Evolutionary conservation across 1,139 yeast species (phyloP), one percentile per base, ranked within the genome.

Genomic region (Diutina mesorugosa): DNA sequence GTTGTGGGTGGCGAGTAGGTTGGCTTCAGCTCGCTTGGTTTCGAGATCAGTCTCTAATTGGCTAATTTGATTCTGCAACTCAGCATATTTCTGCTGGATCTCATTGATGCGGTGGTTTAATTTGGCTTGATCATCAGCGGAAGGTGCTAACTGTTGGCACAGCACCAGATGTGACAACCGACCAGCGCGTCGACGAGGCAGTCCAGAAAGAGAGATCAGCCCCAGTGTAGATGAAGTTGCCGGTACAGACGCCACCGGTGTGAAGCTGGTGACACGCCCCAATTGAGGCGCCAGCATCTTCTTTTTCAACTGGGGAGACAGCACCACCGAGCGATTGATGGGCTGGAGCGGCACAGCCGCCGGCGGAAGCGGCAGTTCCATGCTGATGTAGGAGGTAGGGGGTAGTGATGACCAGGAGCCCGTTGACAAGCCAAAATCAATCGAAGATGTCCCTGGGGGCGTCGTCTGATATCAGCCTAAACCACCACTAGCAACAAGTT

Each of bases 41-140:
- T 58, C 55, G 28, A 70, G 56, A 45, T 70, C 72, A 16, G 59
- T 54, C 57, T 69, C 70, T 21, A 69, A 59, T 48, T 66, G 66
- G 29, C 59, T 59, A 47, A 62, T 63, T n/a, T 70, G 72, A 14
- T 56, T 57, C 10, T 61, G 53, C 10, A 69, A 51, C 12, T 58
- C 60, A 47, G 65, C 66, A 56, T 65, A 64, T 51, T 61, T 61
- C n/a, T 69, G 59, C 10, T 70, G 56, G 4, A 67, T 58, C 56
- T 71, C 74, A 16, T 72, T 66, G 58, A 67, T 68, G 55, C 66
- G 69, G 55, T 71, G 61, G 57, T 71, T 72, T 18, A 59, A 18
- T 45, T 28, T 28, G 32, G 18, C 32, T 14, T 47, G 51, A 16
- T 50, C n/a, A 16, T 50, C 53, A 16, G n/a, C 35, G 26, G 38